A percentile compares a stretch with the other conserved stretches of the same genome.
Evolutionary conservation across 2,329 filamentous ascomycete species (phyloP).

Genomic region (Trematosphaeria pertusa): DNA sequence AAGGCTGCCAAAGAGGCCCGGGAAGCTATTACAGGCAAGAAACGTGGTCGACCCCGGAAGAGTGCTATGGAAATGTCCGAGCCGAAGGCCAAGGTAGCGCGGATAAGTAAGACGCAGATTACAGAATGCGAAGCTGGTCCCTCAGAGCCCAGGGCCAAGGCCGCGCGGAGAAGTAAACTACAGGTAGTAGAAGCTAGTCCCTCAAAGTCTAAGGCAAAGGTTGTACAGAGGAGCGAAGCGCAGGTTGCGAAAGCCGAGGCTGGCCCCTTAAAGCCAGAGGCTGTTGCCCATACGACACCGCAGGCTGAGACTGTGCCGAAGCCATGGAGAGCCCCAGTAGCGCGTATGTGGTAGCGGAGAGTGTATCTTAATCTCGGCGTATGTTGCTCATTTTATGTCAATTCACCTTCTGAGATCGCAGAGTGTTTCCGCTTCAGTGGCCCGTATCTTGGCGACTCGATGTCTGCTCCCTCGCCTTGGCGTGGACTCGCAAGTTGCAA

Average conservation of each 20-base stretch:
- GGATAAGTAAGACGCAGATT: neutral
- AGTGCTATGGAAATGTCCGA: neutral
- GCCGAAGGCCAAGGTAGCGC: neutral
- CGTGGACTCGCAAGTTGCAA: constrained; percentile 15
- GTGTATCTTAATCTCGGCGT: too few species aligned
- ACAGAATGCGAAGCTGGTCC: too few species aligned
- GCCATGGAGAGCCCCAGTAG: constrained; percentile 4
- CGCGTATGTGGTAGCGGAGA: constrained; percentile 3
- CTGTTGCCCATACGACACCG: too few species aligned
- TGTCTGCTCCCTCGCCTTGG: neutral
- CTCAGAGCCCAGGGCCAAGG: too few species aligned
- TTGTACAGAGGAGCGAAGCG: too few species aligned
- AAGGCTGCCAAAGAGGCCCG: constrained; percentile 8
- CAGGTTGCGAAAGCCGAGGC: too few species aligned
- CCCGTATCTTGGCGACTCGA: neutral
- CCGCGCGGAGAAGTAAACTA: too few species aligned
- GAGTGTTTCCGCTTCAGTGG: neutral
- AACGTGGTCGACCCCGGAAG: constrained; percentile 13
- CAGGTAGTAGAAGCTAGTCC: too few species aligned
- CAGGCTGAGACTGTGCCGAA: neutral
- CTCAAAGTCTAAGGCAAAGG: too few species aligned
- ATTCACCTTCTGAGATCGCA: too few species aligned
- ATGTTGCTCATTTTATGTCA: too few species aligned
- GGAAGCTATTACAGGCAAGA: constrained; percentile 7
- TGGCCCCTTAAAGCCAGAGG: too few species aligned